Evolutionary conservation across 768 basidiomycete genomes (phyloP), one percentile per base, ranked within the genome.

Genomic region (Boletus subparvulus): DNA sequence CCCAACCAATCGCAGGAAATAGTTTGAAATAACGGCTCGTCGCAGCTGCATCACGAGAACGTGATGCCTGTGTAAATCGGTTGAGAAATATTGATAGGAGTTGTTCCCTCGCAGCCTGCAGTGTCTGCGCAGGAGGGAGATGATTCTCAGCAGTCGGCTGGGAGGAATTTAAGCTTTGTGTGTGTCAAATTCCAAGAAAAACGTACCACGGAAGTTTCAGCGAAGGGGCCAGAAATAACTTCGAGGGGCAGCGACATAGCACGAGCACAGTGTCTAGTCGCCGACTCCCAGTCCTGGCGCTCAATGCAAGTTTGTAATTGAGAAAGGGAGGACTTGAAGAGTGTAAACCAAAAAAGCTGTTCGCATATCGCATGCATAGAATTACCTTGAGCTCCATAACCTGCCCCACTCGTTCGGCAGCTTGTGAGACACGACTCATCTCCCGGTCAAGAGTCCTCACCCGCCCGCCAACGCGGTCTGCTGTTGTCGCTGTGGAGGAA

Each of bases 11-110:
- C 4, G 87, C 86, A 5, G 97, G 97, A 72, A 98, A 99, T 3
- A 99, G 78, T 71, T 98, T 94, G 81, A 99, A 99, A 75, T 91
- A 98, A 13, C 97, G 86, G 63, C 87, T 94, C 2, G 91, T 94
- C 1, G 87, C 86, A 14, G 86, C 86, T 26, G 94, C 88, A 73
- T 98, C 93, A 28, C 91, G 83, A 14, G 84, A 81, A 21, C 77
- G 79, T 6, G 93, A 92, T 1, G 96, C 97, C 53, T 85, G 78
- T 42, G 86, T 82, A 67, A 99, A 99, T 49, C 88, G 83, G n/a
- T 75, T 76, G 33, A 80, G 80, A 73, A 98, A 98, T 36, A 90
- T 83, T 12, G 79, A 73, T 12, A 98, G 79, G 8, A 99, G 83
- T 35, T 81, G 77, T 56, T 88, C 81, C 48, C 94, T 83, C 1